phyloP scores from a whole-genome alignment of 192 early-diverging fungal genomes.

The Jimgerdemannia flammicorona region DNA sequence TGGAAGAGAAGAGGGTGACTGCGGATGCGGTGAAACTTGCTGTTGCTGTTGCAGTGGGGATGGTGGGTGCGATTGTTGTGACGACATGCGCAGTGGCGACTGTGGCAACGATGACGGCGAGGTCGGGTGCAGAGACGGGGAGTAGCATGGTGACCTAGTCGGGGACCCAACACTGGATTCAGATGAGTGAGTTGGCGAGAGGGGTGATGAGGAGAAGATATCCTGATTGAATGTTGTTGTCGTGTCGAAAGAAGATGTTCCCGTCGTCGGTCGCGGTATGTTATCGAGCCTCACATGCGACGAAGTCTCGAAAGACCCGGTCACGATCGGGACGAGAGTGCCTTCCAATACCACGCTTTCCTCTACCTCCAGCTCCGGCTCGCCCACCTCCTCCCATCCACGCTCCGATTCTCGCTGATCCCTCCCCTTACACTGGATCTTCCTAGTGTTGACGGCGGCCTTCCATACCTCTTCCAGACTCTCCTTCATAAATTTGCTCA shows the following conservation, averaged over 20 bases:
- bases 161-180: too few species aligned
- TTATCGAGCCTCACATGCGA: too few species aligned
- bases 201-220: too few species aligned
- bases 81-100: neutral
- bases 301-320: too few species aligned
- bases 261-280: too few species aligned
- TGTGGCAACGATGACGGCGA: neutral
- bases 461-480: constrained; percentile 1
- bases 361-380: neutral
- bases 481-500: neutral
- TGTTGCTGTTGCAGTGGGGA: neutral
- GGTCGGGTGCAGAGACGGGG: too few species aligned
- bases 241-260: too few species aligned
- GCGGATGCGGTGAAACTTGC: neutral
- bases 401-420: neutral
- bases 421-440: neutral
- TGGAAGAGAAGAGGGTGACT: neutral
- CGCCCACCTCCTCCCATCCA: neutral
- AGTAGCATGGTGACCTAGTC: too few species aligned
- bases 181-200: too few species aligned
- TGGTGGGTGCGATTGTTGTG: neutral
- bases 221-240: too few species aligned
- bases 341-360: neutral
- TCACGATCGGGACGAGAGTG: neutral
- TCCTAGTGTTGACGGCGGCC: neutral